A percentile compares a stretch with the other conserved stretches of the same genome.
Conservation (phyloP, 2,329 filamentous ascomycete species). For the Trichophyton mentagrophytes region DNA sequence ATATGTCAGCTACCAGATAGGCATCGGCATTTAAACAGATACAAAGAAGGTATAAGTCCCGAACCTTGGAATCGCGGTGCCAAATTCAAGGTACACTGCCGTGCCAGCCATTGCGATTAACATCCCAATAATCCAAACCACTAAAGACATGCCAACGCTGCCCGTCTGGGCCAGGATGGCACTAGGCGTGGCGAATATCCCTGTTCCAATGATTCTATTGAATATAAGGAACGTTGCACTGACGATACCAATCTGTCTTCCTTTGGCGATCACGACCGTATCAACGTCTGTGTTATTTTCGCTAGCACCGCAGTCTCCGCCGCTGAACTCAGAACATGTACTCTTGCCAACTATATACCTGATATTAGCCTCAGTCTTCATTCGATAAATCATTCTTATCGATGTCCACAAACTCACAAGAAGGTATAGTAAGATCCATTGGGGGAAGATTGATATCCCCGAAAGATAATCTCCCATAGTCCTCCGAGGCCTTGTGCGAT, state of each 20-base stretch:
- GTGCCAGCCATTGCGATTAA: slow-evolving; percentile 36
- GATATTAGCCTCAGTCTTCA: not conserved
- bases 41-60: slow-evolving; percentile 2
- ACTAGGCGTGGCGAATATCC: slow-evolving; percentile 39
- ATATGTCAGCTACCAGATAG: not conserved
- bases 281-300: not conserved
- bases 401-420: not conserved
- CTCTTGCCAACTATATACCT: not conserved
- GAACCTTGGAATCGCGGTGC: slow-evolving; percentile 37
- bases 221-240: slow-evolving; percentile 37
- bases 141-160: slow-evolving; percentile 36
- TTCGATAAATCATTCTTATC: not conserved
- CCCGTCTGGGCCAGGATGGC: slow-evolving; percentile 33
- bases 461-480: not conserved
- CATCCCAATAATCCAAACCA: slow-evolving; percentile 39
- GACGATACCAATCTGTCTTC: slow-evolving; percentile 27
- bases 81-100: slow-evolving; percentile 38
- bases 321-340: not conserved
- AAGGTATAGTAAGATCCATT: not conserved
- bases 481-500: not conserved
- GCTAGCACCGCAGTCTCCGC: not conserved
- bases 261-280: not conserved
- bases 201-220: slow-evolving; percentile 38
- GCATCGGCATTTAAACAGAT: not conserved
- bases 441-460: not conserved